A percentile compares a stretch with the other conserved stretches of the same genome.
Conservation (phyloP, 768 basidiomycete species). For the Boletus patriciae region DNA sequence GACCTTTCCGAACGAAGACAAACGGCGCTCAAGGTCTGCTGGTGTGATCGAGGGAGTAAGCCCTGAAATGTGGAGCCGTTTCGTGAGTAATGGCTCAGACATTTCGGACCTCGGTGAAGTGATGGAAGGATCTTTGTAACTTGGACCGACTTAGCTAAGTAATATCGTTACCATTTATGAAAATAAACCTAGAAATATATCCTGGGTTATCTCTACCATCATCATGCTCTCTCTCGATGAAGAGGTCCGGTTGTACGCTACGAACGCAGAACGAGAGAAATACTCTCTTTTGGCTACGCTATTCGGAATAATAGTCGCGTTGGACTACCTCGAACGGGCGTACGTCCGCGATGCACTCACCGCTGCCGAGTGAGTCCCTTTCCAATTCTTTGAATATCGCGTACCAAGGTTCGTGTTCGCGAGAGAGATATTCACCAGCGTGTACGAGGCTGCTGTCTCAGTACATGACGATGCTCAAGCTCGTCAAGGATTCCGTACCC, state of each 20-base stretch:
- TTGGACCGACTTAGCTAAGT: conserved; percentile 26
- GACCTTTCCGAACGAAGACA: conserved; percentile 68
- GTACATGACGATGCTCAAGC: conserved; percentile 95
- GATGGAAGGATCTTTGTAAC: conserved; percentile 33
- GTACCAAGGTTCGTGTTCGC: conserved; percentile 8
- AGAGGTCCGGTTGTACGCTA: conserved; percentile 86
- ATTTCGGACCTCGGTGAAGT: conserved; percentile 5
- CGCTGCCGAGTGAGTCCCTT: conserved; percentile 75
- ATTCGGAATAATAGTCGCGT: conserved; percentile 85
- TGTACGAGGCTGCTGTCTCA: conserved; percentile 93
- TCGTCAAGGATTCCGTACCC: conserved; percentile 86
- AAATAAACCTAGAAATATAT: not conserved
- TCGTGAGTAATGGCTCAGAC: conserved; percentile 38
- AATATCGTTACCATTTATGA: no score
- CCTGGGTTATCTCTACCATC: not conserved
- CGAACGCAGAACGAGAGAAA: conserved; percentile 86
- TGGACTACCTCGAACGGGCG: conserved; percentile 94
- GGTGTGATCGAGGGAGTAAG: conserved; percentile 63
- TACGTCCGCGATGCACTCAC: conserved; percentile 93
- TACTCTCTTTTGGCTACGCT: conserved; percentile 86
- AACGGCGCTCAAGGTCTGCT: conserved; percentile 55
- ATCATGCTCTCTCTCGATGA: conserved; percentile 73
- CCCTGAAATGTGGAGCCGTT: conserved; percentile 73
- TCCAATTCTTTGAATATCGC: not conserved
- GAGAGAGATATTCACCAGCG: conserved; percentile 90